Conservation (phyloP, 495 filamentous ascomycete genomes). For the Penicillium flavigenum region DNA sequence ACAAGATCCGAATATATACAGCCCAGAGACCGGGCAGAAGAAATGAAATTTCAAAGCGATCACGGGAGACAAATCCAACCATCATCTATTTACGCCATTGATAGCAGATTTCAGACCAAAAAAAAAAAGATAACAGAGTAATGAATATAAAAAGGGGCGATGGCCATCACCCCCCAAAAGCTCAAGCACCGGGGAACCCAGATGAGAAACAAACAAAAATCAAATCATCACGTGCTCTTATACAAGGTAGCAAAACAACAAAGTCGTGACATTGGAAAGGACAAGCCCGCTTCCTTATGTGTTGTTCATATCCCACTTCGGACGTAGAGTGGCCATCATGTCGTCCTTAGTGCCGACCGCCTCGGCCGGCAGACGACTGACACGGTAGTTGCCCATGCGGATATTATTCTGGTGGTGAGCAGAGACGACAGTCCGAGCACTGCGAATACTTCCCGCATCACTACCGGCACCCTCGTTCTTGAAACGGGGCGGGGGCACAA, state of each 20-base stretch:
- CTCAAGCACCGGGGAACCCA: conserved; percentile 2
- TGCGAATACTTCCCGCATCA: conserved; percentile 88
- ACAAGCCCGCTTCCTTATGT: conserved; percentile 7
- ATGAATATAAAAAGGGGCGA: conserved; percentile 8
- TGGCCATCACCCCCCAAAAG: not conserved
- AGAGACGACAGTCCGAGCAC: conserved; percentile 78
- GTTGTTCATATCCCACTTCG: conserved; percentile 68
- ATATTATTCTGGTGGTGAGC: conserved; percentile 69
- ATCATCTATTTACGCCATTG: conserved; percentile 32
- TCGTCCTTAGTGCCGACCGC: conserved; percentile 80
- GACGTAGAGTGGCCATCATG: conserved; percentile 67
- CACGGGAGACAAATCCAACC: conserved; percentile 16
- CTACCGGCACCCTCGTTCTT: conserved; percentile 68
- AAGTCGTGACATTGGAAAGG: conserved; percentile 31
- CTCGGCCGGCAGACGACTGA: conserved; percentile 80
- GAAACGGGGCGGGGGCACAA: conserved; percentile 89
- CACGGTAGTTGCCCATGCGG: conserved; percentile 83
- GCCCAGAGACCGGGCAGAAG: conserved; percentile 7
- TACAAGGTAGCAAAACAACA: conserved; percentile 33
- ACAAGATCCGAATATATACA: conserved; percentile 8
- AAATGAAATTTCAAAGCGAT: conserved; percentile 20
- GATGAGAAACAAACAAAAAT: conserved; percentile 16
- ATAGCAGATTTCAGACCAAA: conserved; percentile 23
- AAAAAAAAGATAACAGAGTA: conserved; percentile 6
- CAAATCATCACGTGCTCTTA: conserved; percentile 35